Evolutionary conservation across 2,329 filamentous ascomycete genomes (phyloP).

Genomic region (Fusarium sp.): DNA sequence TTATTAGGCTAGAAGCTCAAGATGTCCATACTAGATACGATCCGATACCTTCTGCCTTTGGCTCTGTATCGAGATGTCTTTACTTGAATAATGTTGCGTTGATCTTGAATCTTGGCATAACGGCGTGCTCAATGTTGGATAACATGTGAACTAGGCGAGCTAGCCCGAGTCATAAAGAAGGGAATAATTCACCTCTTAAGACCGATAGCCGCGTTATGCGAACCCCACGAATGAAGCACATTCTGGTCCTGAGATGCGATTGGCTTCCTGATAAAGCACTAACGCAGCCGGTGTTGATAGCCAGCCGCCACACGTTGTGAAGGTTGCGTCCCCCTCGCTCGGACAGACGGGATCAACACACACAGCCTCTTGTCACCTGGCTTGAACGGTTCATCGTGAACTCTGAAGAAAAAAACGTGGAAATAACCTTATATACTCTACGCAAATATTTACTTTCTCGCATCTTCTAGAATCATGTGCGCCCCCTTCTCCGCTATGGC

Average conservation of each 20-base stretch:
- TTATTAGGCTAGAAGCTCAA: neutral
- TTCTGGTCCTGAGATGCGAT: neutral
- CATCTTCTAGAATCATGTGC: conserved; percentile 42
- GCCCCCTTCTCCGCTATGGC: conserved; percentile 51
- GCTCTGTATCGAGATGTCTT: neutral
- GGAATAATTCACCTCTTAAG: neutral
- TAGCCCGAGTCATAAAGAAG: neutral
- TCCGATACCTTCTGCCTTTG: neutral
- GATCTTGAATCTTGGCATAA: neutral
- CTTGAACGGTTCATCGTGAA: neutral
- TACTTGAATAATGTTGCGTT: neutral
- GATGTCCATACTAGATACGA: neutral
- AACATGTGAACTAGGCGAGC: neutral
- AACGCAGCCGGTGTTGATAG: neutral
- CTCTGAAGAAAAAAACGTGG: neutral
- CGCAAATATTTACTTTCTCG: neutral
- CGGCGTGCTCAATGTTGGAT: neutral
- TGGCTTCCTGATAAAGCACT: neutral
- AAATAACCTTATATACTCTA: neutral
- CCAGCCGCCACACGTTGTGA: neutral
- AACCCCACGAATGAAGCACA: neutral
- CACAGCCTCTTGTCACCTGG: neutral
- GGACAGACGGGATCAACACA: neutral
- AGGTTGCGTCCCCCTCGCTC: neutral
- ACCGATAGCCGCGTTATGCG: neutral